phyloP scores from a whole-genome alignment of 768 basidiomycete genomes.

The Lactarius akahatsu region DNA sequence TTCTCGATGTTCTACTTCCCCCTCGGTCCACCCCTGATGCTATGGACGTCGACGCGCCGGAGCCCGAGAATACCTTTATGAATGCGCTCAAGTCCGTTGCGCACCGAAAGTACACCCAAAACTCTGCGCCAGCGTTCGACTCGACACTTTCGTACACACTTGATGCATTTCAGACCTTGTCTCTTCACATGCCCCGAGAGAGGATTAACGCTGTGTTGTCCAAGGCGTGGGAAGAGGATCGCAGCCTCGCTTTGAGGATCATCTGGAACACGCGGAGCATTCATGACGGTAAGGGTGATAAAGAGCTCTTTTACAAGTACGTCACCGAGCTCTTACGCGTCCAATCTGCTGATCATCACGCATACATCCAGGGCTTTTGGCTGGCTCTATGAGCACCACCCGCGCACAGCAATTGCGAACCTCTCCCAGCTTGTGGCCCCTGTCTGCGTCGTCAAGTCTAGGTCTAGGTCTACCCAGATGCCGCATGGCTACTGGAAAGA shows the following conservation, averaged over 20 bases:
- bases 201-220: conserved; percentile 41
- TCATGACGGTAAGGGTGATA: conserved; percentile 64
- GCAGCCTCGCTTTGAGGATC: conserved; percentile 55
- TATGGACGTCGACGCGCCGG: background rate
- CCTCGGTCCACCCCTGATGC: conserved; percentile 9
- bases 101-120: conserved; percentile 50
- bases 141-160: conserved; percentile 54
- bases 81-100: conserved; percentile 46
- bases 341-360: background rate
- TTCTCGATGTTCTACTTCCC: conserved; percentile 58
- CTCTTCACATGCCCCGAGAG: conserved; percentile 28
- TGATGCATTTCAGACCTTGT: conserved; percentile 55
- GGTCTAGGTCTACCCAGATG: conserved; percentile 28
- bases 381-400: conserved; percentile 69
- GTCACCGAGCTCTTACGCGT: conserved; percentile 28
- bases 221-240: conserved; percentile 58
- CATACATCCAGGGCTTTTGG: conserved; percentile 47
- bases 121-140: conserved; percentile 49
- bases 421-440: conserved; percentile 25
- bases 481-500: conserved; percentile 78
- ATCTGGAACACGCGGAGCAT: conserved; percentile 72
- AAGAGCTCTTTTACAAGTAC: conserved; percentile 58
- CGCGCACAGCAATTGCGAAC: conserved; percentile 66
- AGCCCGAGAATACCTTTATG: conserved; percentile 51
- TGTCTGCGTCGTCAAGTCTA: conserved; percentile 36